phyloP scores from a whole-genome alignment of 2,329 filamentous ascomycete genomes.

The Monosporascus sp. region DNA sequence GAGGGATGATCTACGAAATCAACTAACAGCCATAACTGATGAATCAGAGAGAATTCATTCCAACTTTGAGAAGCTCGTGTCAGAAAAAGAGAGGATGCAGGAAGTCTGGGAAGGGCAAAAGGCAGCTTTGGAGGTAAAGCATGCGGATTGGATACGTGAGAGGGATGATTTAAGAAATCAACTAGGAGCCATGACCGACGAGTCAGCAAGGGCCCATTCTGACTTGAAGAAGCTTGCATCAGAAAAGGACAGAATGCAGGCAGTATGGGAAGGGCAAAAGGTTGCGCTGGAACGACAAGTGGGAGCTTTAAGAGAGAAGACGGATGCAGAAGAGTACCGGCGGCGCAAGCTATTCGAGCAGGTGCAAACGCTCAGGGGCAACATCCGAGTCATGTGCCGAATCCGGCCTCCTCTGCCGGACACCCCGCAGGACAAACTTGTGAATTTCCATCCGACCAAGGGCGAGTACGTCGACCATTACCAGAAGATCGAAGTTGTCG shows the following conservation, averaged over 20 bases:
- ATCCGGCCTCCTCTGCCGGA: constrained; percentile 66
- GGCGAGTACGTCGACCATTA: constrained; percentile 54
- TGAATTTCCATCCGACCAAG: constrained; percentile 44
- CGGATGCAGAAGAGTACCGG: constrained; percentile 32
- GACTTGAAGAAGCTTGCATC: background rate
- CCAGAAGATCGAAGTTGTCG: constrained; percentile 51
- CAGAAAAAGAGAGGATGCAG: background rate
- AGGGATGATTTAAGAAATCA: background rate
- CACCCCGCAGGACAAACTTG: constrained; percentile 59
- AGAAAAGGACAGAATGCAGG: background rate
- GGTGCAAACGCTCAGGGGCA: constrained; percentile 92
- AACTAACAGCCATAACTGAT: background rate
- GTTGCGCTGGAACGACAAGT: background rate
- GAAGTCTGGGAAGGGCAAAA: background rate
- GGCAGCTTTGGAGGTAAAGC: background rate
- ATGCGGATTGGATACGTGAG: background rate
- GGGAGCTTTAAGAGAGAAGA: background rate
- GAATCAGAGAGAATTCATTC: background rate
- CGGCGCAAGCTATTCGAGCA: constrained; percentile 92
- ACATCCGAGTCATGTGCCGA: constrained; percentile 95
- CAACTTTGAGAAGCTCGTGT: background rate
- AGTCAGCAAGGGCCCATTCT: background rate
- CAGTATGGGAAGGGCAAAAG: background rate
- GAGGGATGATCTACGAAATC: background rate
- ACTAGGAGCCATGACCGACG: background rate